These are phyloP conservation scores for Arabidopsis hybrid DNA, from an alignment of 441 rosid species.

Conservation along the genomic window DNA sequence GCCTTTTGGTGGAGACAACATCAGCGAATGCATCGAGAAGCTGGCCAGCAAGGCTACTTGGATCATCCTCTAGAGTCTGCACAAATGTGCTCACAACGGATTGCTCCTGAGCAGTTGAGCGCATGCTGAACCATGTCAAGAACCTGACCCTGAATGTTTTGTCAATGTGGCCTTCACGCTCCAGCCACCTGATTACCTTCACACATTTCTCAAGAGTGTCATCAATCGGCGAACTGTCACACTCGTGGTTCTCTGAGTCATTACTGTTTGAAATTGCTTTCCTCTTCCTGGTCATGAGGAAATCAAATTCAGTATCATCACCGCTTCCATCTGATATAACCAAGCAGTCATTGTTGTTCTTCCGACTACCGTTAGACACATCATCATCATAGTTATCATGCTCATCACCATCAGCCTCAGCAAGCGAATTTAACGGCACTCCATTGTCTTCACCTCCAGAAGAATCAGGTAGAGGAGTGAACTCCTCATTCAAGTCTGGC, in stretches of 20 bases:
- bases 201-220: constrained; percentile 88
- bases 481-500: constrained; percentile 93
- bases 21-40: constrained; percentile 87
- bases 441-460: constrained; percentile 93
- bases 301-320: constrained; percentile 66
- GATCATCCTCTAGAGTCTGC: constrained; percentile 88
- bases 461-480: constrained; percentile 81
- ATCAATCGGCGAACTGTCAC: constrained; percentile 86
- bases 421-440: constrained; percentile 64
- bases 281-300: constrained; percentile 67
- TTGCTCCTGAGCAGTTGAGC: constrained; percentile 88
- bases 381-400: constrained; percentile 79
- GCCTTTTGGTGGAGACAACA: constrained; percentile 77
- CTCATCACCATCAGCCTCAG: constrained; percentile 61
- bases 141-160: constrained; percentile 87
- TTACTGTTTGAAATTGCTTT: constrained; percentile 48
- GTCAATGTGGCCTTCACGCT: constrained; percentile 81
- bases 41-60: constrained; percentile 91
- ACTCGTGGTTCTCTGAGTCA: constrained; percentile 64
- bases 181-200: constrained; percentile 86
- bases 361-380: constrained; percentile 68
- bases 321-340: constrained; percentile 75
- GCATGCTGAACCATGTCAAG: constrained; percentile 94
- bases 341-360: constrained; percentile 51
- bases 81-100: constrained; percentile 90